Evolutionary conservation across 2,329 filamentous ascomycete genomes (phyloP).

Genomic region (Epichloe baconii): DNA sequence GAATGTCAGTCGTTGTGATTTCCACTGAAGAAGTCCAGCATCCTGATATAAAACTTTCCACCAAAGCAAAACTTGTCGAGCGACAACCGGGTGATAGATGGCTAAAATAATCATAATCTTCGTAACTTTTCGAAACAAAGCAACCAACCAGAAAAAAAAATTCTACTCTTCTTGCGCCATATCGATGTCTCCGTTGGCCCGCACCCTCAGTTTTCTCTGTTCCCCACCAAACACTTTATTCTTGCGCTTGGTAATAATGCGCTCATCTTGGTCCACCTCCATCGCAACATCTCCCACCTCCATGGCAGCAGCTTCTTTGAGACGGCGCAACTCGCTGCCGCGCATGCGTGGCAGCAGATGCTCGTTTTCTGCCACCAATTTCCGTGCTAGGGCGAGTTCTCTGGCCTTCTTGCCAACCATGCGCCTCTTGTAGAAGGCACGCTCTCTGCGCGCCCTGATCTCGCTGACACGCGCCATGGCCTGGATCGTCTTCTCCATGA

Average conservation of each 20-base stretch:
- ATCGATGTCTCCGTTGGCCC: conserved; percentile 23
- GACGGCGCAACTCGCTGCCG: conserved; percentile 45
- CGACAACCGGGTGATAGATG: not conserved
- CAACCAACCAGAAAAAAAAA: not conserved
- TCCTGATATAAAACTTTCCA: not conserved
- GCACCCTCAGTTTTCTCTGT: conserved; percentile 25
- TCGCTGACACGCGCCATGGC: conserved; percentile 87
- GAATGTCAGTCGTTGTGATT: too few species aligned
- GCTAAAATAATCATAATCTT: not conserved
- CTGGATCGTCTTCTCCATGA: conserved; percentile 73
- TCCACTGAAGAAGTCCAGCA: not conserved
- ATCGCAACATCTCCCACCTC: conserved; percentile 34
- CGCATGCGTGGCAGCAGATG: conserved; percentile 72
- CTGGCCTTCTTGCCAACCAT: conserved; percentile 83
- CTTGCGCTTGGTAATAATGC: conserved; percentile 13
- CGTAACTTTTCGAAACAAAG: not conserved
- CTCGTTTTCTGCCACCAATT: conserved; percentile 82
- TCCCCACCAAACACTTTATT: conserved; percentile 30
- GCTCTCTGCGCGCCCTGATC: conserved; percentile 71
- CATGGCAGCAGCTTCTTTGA: conserved; percentile 40
- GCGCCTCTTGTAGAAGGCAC: conserved; percentile 85
- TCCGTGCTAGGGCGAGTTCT: conserved; percentile 66
- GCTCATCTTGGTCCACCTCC: conserved; percentile 14
- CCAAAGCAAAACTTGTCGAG: not conserved
- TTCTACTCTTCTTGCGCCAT: conserved; percentile 15